Evolutionary conservation across 352 stramenopile species (phyloP), one percentile per base, ranked within the genome.

Genomic region (Peronospora destructor): DNA sequence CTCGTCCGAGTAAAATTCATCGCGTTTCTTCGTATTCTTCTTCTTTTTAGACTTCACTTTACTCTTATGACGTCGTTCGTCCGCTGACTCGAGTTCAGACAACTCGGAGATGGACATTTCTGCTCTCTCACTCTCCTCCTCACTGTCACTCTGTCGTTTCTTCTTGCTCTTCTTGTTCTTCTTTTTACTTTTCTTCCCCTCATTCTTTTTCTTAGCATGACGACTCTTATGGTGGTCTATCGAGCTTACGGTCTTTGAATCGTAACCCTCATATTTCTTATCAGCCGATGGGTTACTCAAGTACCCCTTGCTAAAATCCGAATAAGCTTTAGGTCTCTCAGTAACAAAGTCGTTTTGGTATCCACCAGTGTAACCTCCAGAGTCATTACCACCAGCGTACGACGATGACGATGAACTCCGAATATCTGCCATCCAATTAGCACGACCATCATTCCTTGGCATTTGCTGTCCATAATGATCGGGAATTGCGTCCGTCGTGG

Each of bases 311-410:
- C 43, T 49, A 38, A 49, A 61, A 21, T 86, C 75, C 16, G 67
- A 70, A 55, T 84, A 87, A 14, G 66, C 41, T 23, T 70, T 72
- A 0, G 76, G 76, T 41, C 76, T 65, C 58, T 85, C 69, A 1
- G 71, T 84, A 0, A 66, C 73, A 64, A 87, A 87, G 53, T 87
- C 76, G 46, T 87, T 87, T 53, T 87, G 76, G 49, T 87, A 87
- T 10, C 56, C 57, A 1, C 49, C 59, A 17, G 48, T 71, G 53
- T 45, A 56, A 1, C 56, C 45, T 6, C 56, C 44, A 2, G n/a
- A 47, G 1, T 41, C 44, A 9, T 37, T 26, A 3, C 42, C 38
- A 8, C 34, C 35, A 14, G 46, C 45, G 23, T 49, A 59, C 1
- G 48, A 61, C n/a, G 56, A 69, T 32, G 71, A 68, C 19, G 71